A percentile compares a stretch with the other conserved stretches of the same genome.
These are phyloP conservation scores for Colletotrichum scovillei DNA, from an alignment of 2,329 filamentous ascomycete species.

Conservation along the genomic window DNA sequence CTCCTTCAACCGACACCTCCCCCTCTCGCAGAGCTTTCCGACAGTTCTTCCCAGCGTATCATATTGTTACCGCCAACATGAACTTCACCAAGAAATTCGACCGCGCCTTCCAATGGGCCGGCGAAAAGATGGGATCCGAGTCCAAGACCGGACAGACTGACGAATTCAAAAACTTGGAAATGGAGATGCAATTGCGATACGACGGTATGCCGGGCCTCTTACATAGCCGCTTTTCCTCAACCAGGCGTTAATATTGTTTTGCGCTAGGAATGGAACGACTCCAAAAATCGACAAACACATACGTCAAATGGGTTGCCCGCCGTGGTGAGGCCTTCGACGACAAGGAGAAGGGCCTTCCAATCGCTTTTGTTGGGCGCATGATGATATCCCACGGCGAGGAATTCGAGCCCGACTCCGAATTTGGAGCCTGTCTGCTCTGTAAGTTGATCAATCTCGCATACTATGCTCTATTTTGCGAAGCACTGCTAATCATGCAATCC, in stretches of 20 bases:
- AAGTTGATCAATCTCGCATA: conserved; percentile 44
- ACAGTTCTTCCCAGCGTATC: background rate
- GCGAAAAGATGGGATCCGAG: conserved; percentile 94
- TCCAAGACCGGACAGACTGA: conserved; percentile 88
- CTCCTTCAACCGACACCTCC: background rate
- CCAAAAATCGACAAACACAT: conserved; percentile 85
- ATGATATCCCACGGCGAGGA: conserved; percentile 94
- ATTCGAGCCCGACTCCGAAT: conserved; percentile 90
- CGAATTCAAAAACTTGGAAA: conserved; percentile 90
- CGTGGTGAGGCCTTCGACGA: conserved; percentile 84
- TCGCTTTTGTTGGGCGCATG: conserved; percentile 82
- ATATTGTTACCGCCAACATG: conserved; percentile 50
- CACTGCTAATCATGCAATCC: background rate
- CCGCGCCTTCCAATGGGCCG: conserved; percentile 97
- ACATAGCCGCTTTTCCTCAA: background rate
- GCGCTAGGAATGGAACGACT: conserved; percentile 89
- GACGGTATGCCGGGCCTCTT: conserved; percentile 72
- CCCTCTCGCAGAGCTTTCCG: background rate
- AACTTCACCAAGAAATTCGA: conserved; percentile 86
- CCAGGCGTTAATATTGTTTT: conserved; percentile 22
- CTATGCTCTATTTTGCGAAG: background rate
- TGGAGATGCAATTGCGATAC: conserved; percentile 89
- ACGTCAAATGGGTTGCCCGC: conserved; percentile 89
- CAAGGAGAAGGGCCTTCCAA: conserved; percentile 86
- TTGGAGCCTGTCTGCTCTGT: conserved; percentile 86